Conservation (phyloP, 805 yeast species). For the Wickerhamiella australiensis region DNA sequence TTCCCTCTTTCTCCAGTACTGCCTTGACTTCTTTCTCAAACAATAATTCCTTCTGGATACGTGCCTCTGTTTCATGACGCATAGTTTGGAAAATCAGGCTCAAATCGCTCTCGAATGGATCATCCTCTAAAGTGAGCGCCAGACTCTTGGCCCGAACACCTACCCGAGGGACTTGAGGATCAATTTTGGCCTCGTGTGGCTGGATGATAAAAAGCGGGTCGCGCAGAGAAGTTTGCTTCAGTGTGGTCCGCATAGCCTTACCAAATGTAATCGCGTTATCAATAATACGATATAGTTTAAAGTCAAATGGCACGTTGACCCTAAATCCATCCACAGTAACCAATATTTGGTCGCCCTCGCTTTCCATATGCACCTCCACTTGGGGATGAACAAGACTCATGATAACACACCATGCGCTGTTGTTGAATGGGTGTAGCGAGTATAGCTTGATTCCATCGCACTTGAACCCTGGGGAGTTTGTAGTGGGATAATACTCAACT, state of each 20-base stretch:
- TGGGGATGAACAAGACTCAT: slow-evolving; percentile 23
- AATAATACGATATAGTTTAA: slow-evolving; percentile 63
- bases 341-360: slow-evolving; percentile 4
- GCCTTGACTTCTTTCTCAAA: slow-evolving; percentile 11
- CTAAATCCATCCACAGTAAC: slow-evolving; percentile 28
- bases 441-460: slow-evolving; percentile 36
- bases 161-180: slow-evolving; percentile 34
- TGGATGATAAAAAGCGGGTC: slow-evolving; percentile 19
- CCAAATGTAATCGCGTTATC: slow-evolving; percentile 60
- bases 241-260: slow-evolving; percentile 51
- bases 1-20: slow-evolving; percentile 8
- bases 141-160: slow-evolving; percentile 44
- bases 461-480: slow-evolving; percentile 27
- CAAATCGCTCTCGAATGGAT: slow-evolving; percentile 74
- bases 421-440: slow-evolving; percentile 38
- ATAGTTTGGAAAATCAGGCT: slow-evolving; percentile 57
- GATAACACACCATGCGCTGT: slow-evolving; percentile 30
- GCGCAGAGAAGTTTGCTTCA: slow-evolving; percentile 24
- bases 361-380: slow-evolving; percentile 15
- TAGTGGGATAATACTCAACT: slow-evolving; percentile 22
- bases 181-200: slow-evolving; percentile 23
- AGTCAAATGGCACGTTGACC: slow-evolving; percentile 52
- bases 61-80: slow-evolving; percentile 13
- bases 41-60: slow-evolving; percentile 10
- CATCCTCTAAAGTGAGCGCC: slow-evolving; percentile 65